phyloP scores from a whole-genome alignment of 306 rosid species.

The Lathyrus aphaca region DNA sequence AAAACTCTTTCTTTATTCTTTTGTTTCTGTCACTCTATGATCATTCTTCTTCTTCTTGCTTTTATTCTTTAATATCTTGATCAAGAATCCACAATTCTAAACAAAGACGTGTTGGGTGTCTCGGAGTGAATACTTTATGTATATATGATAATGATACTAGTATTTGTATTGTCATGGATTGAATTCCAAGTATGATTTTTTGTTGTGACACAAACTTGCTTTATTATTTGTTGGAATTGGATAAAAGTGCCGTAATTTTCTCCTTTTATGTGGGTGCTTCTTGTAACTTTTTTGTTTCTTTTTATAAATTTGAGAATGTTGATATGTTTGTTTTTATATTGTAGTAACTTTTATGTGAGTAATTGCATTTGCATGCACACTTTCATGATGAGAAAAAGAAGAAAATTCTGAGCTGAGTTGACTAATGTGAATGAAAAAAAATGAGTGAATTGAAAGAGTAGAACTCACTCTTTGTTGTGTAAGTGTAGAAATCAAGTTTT shows the following conservation, averaged over 20 bases:
- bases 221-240: background rate
- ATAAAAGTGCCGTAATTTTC: constrained; percentile 40
- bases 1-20: background rate
- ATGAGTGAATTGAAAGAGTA: constrained; percentile 17
- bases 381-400: constrained; percentile 11
- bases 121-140: too few relatives aligned
- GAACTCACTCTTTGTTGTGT: constrained; percentile 23
- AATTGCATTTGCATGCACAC: constrained; percentile 10
- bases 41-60: background rate
- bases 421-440: constrained; percentile 4
- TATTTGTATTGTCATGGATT: too few relatives aligned
- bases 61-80: too few relatives aligned
- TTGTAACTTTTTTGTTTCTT: constrained; percentile 21
- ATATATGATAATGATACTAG: too few relatives aligned
- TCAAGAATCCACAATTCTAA: too few relatives aligned
- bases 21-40: background rate
- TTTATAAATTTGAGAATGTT: background rate
- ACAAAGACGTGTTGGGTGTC: too few relatives aligned
- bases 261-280: constrained; percentile 30
- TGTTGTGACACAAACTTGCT: background rate
- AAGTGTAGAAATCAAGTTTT: constrained; percentile 40
- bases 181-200: too few relatives aligned
- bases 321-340: background rate
- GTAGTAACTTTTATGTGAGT: background rate
- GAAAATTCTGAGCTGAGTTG: constrained; percentile 18